Evolutionary conservation across 2,329 filamentous ascomycete genomes (phyloP).

Genomic region (Cordyceps cateniannulata): DNA sequence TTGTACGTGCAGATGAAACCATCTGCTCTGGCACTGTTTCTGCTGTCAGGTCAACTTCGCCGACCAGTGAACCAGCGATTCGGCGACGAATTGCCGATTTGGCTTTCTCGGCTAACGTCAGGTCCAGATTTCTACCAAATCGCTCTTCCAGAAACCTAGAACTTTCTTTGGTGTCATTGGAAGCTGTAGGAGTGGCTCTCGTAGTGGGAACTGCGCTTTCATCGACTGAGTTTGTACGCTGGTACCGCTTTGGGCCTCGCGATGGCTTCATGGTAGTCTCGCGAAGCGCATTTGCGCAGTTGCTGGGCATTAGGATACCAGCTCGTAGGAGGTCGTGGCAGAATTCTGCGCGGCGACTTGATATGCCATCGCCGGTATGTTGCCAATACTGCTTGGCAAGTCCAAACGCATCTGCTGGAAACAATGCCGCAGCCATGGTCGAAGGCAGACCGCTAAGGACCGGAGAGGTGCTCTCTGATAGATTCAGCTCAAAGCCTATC

Average conservation of each 20-base stretch:
- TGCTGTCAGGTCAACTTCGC: constrained; percentile 51
- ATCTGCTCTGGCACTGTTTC: constrained; percentile 16
- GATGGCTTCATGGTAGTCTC: constrained; percentile 31
- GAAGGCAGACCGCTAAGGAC: constrained; percentile 51
- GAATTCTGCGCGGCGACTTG: constrained; percentile 86
- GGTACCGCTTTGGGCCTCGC: constrained; percentile 78
- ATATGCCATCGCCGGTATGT: constrained; percentile 87
- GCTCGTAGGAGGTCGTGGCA: constrained; percentile 70
- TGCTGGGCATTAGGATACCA: constrained; percentile 44
- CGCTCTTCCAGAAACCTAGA: constrained; percentile 84
- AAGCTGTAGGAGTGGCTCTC: constrained; percentile 27
- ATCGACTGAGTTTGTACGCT: constrained; percentile 46
- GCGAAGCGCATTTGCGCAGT: constrained; percentile 20
- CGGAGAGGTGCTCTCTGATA: constrained; percentile 43
- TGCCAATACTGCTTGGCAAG: constrained; percentile 96
- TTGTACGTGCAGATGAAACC: constrained; percentile 42
- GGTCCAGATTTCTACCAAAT: constrained; percentile 83
- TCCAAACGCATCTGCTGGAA: constrained; percentile 57
- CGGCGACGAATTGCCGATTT: constrained; percentile 79
- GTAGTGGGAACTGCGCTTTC: constrained; percentile 19
- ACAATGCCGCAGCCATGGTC: constrained; percentile 64
- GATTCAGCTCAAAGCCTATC: constrained; percentile 58
- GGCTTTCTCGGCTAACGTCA: constrained; percentile 71
- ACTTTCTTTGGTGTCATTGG: constrained; percentile 50
- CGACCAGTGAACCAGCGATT: constrained; percentile 79